Base-by-base conservation (phyloP, 768 basidiomycete species). In the Cyclocybe cylindracea region DNA sequence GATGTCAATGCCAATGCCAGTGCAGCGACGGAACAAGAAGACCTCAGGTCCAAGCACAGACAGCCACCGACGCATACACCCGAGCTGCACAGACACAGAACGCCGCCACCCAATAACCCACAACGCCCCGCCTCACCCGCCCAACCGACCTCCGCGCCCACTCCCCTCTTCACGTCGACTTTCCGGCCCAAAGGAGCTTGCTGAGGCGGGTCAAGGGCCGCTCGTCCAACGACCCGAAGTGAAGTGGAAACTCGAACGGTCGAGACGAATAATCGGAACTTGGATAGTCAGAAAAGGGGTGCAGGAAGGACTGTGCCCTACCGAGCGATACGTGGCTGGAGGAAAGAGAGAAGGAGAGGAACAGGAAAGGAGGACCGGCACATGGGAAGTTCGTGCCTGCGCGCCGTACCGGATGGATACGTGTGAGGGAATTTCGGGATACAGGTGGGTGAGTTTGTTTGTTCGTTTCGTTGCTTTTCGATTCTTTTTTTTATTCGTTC, bases 381-480 rank as follows among this genome's bases (percentile, higher is more conserved):
- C 63, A n/a, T 85, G 84, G 72, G 83, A n/a, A 86, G 59, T 92
- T 93, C 57, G 77, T 84, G 35, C 85, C 87, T 38, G 78, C 80
- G 10, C 76, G 75, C n/a, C 48, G 86, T 93, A 48, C 91, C 91
- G 8, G 86, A 90, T 58, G 91, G 13, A 91, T 91, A 51, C 84
- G 53, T 70, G n/a, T 91, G 61, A 77, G n/a, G 94, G 57, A 93
- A 95, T 72, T 94, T 95, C 66, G 89, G 90, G 29, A 88, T 93
- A 53, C 94, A 95, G 68, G 83, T 89, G n/a, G 58, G 88, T 92
- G 64, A 76, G n/a, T n/a, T n/a, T n/a, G n/a, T n/a, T n/a, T n/a
- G n/a, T n/a, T n/a, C n/a, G n/a, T n/a, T n/a, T n/a, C n/a, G 90
- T 84, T 14, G 43, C 38, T 31, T 14, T 55, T 50, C 52, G 47